Evolutionary conservation across 2,329 filamentous ascomycete species (phyloP).

Genomic region (Diaporthe sp.): DNA sequence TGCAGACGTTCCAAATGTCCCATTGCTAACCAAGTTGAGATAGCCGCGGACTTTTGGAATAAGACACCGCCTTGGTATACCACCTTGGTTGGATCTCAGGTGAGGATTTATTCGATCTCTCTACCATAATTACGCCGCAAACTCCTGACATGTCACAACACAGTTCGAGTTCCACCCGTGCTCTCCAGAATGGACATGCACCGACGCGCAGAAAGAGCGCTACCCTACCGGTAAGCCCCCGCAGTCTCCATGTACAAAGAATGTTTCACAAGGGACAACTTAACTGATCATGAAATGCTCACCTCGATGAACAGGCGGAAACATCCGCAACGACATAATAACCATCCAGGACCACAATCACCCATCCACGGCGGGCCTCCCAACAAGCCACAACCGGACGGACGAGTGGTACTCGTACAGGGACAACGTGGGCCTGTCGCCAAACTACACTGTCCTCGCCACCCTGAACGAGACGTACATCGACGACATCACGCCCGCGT

Average conservation of each 20-base stretch:
- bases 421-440: not conserved
- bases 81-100: not conserved
- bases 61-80: constrained; percentile 6
- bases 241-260: not conserved
- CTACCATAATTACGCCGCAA: rapidly evolving
- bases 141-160: not conserved
- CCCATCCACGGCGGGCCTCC: not conserved
- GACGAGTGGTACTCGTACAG: constrained; percentile 20
- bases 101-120: not conserved
- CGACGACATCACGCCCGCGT: constrained; percentile 5
- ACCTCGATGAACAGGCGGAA: not conserved
- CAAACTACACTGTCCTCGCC: constrained; percentile 4
- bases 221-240: not conserved
- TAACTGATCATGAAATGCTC: not conserved
- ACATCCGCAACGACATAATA: not conserved
- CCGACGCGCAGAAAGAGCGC: not conserved
- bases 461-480: constrained; percentile 7
- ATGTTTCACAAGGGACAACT: too few species aligned
- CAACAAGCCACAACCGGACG: not conserved
- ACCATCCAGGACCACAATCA: not conserved
- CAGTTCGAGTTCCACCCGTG: constrained; percentile 11
- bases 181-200: constrained; percentile 8
- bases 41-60: constrained; percentile 7
- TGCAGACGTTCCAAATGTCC: too few species aligned
- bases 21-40: not conserved